These are phyloP conservation scores for Leonotis leonurus DNA, from an alignment of 257 asterid genomes.

Conservation along the genomic window DNA sequence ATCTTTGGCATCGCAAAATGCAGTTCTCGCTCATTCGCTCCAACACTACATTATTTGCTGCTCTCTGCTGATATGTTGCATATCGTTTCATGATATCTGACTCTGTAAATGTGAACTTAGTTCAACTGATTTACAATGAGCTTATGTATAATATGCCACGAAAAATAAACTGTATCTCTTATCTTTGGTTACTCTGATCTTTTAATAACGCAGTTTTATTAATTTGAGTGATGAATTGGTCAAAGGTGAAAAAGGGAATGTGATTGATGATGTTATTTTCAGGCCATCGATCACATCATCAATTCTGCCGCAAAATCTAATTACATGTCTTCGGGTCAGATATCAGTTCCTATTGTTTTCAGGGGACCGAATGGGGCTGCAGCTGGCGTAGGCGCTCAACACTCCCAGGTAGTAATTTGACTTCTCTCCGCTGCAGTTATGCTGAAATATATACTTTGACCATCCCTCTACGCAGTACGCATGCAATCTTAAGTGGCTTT, in stretches of 20 bases:
- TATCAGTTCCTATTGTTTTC: conserved; percentile 73
- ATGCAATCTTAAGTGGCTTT: background rate
- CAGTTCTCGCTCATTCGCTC: background rate
- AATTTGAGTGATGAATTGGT: background rate
- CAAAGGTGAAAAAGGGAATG: background rate
- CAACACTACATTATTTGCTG: background rate
- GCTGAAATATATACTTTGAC: background rate
- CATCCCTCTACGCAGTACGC: background rate
- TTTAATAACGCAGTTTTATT: background rate
- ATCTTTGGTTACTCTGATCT: background rate
- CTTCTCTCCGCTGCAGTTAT: background rate
- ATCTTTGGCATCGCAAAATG: background rate
- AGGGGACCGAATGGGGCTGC: conserved; percentile 98
- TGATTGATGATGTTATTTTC: conserved; percentile 19
- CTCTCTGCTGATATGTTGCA: background rate
- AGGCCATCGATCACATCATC: conserved; percentile 88
- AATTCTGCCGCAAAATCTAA: conserved; percentile 90
- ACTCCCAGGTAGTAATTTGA: conserved; percentile 59
- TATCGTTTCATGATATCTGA: background rate
- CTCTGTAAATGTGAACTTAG: background rate
- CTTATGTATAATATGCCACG: background rate
- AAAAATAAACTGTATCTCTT: background rate
- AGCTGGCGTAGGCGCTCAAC: conserved; percentile 95
- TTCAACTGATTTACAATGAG: background rate
- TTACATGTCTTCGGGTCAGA: conserved; percentile 90